phyloP scores from a whole-genome alignment of 139 green algal species.

The Closterium sp. region DNA sequence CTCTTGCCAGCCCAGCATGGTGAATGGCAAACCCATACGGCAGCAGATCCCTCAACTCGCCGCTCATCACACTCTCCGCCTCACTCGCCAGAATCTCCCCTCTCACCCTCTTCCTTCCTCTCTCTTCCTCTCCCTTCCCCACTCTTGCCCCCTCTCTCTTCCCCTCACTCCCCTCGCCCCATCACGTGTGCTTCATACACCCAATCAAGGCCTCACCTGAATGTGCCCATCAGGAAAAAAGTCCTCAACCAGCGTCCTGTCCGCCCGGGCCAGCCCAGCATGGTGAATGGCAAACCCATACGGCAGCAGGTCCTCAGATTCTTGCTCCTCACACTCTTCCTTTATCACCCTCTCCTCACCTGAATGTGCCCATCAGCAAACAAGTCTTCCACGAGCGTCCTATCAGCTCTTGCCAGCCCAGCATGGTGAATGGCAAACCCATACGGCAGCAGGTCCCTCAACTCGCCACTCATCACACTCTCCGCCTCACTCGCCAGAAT shows the following conservation, averaged over 20 bases:
- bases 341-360: slow-evolving; percentile 10
- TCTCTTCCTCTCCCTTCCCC: slow-evolving; percentile 88
- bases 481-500: slow-evolving; percentile 90
- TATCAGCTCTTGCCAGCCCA: slow-evolving; percentile 86
- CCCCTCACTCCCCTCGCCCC: no score
- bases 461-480: slow-evolving; percentile 74
- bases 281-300: neutral
- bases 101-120: slow-evolving; percentile 73
- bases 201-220: no score
- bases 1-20: slow-evolving; percentile 95
- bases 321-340: no score
- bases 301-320: no score
- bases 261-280: neutral
- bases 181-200: no score
- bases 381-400: slow-evolving; percentile 95
- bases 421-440: slow-evolving; percentile 97
- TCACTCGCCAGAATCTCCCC: no score
- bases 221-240: neutral
- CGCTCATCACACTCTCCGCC: no score
- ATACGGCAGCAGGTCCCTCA: slow-evolving; percentile 90
- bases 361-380: slow-evolving; percentile 92
- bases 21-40: slow-evolving; percentile 96
- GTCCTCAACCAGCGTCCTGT: neutral
- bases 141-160: slow-evolving; percentile 76
- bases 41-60: no score